Base-by-base conservation (phyloP, 2,329 filamentous ascomycete genomes). In the Fusarium xyrophilum region DNA sequence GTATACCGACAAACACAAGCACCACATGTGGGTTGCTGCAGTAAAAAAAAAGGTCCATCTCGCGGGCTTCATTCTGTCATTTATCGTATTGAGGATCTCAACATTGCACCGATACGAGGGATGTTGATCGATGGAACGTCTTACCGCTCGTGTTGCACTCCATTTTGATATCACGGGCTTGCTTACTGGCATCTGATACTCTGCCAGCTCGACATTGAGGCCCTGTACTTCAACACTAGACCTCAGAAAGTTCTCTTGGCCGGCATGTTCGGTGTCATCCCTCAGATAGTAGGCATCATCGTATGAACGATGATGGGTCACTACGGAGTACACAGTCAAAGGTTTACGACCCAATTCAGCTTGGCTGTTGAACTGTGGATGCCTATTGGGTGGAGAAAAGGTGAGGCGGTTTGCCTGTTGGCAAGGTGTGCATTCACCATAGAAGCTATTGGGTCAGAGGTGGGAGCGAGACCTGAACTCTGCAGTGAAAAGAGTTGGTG, bases 41-140 rank as follows among this genome's bases (percentile, higher is more conserved):
- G 63, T 46, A 30, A 40, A 51, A 38, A 51, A 38, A 54, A 47
- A 52, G 47, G 35, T 40, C 50, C 59, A 69, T 40, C 25, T 67
- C 40, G 44, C 43, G 32, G 38, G 38, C 39, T 60, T 54, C 47
- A 27, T 43, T 62, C 51, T 69, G 51, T 68, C 55, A 53, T 67
- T 51, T 66, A 40, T 62, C 54, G 55, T 67, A 56, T 62, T 62
- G 38, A 43, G 17, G 43, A 51, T 64, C 42, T 61, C 14, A 6
- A 27, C 62, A 69, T 59, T 63, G 67, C 46, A 67, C 62, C 62
- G 42, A 69, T 70, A 69, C 67, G 67, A 70, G 50, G 54, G 28
- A 40, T 56, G 54, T 48, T 51, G 23, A 46, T 50, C 30, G 32
- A 65, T 56, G 40, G 43, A 55, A 42, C 48, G 65, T 54, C 50